Conservation (phyloP, 2,329 filamentous ascomycete species). For the Aspergillus felis region DNA sequence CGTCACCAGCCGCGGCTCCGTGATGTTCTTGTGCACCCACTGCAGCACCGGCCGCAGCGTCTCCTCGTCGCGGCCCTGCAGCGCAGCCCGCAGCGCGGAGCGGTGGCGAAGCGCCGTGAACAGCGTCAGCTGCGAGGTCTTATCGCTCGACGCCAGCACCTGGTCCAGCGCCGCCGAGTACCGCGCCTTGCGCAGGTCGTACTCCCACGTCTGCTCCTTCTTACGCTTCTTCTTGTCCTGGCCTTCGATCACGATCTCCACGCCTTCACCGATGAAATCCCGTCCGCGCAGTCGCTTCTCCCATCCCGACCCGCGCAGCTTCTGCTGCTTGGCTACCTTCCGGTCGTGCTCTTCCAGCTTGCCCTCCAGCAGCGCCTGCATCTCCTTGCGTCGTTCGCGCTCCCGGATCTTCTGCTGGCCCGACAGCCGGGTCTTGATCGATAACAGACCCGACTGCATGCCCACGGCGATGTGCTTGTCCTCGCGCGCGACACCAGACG, state of each 20-base stretch:
- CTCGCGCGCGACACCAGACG: constrained; percentile 62
- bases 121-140: constrained; percentile 67
- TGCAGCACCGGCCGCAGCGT: constrained; percentile 76
- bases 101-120: constrained; percentile 83
- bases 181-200: constrained; percentile 70
- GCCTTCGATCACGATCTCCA: constrained; percentile 81
- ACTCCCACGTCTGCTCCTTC: constrained; percentile 73
- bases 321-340: constrained; percentile 66
- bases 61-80: constrained; percentile 75
- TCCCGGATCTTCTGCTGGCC: constrained; percentile 75
- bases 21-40: constrained; percentile 78
- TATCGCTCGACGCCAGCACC: constrained; percentile 61
- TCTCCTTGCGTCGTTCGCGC: constrained; percentile 74
- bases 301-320: constrained; percentile 55
- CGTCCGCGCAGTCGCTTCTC: constrained; percentile 64
- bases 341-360: constrained; percentile 74
- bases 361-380: constrained; percentile 75
- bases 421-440: constrained; percentile 81
- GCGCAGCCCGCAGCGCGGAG: constrained; percentile 74
- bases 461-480: constrained; percentile 94
- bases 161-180: constrained; percentile 76
- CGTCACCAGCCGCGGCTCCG: constrained; percentile 74
- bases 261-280: constrained; percentile 78
- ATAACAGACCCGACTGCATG: constrained; percentile 90
- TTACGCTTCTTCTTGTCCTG: constrained; percentile 58